Conservation (phyloP, 1,284 basidiomycete species). For the Bjerkandera adusta region DNA sequence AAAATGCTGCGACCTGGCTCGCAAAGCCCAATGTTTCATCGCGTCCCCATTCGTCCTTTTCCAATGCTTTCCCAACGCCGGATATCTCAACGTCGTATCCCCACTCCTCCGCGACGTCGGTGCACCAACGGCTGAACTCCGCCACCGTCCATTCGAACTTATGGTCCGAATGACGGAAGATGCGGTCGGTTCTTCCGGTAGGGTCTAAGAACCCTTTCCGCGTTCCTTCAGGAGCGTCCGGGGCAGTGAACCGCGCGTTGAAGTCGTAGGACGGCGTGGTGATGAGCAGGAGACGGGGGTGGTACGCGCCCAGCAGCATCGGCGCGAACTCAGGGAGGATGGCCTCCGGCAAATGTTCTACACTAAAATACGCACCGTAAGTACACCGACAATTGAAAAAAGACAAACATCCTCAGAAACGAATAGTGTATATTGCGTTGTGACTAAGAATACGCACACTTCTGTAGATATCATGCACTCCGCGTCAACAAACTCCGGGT, state of each 20-base stretch:
- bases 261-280: conserved; percentile 92
- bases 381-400: too few species aligned
- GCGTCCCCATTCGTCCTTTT: conserved; percentile 68
- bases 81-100: conserved; percentile 64
- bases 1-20: conserved; percentile 73
- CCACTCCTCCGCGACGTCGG: conserved; percentile 62
- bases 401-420: background rate
- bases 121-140: conserved; percentile 80
- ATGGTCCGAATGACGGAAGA: conserved; percentile 84
- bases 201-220: conserved; percentile 71
- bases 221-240: conserved; percentile 42
- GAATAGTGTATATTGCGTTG: too few species aligned
- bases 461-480: conserved; percentile 89
- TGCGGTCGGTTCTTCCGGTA: conserved; percentile 68
- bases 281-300: conserved; percentile 76
- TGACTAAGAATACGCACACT: conserved; percentile 54
- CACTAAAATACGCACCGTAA: conserved; percentile 42
- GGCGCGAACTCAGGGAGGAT: conserved; percentile 80
- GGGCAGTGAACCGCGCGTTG: conserved; percentile 81
- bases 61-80: conserved; percentile 54
- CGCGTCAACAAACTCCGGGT: conserved; percentile 67
- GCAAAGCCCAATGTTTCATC: conserved; percentile 65
- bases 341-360: conserved; percentile 82
- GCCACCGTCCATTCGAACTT: conserved; percentile 90
- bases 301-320: conserved; percentile 80